phyloP scores from a whole-genome alignment of 225 moss, liverwort and hornwort species.

The Rhytidiadelphus loreus region DNA sequence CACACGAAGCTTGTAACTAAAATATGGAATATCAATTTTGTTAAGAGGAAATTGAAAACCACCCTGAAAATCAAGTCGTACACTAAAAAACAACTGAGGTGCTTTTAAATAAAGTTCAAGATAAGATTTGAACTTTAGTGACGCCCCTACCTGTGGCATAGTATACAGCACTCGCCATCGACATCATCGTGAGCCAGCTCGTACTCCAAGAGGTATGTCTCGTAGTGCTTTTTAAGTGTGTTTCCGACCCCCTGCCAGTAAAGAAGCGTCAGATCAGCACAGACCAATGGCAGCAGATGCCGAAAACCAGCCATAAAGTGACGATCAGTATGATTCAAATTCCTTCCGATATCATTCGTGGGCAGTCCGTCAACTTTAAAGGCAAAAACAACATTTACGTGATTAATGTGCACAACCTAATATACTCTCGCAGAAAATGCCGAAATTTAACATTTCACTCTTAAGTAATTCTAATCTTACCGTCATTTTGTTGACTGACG shows the following conservation, averaged over 20 bases:
- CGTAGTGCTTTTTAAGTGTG: constrained; percentile 98
- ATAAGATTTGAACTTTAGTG: background rate
- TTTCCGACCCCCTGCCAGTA: constrained; percentile 79
- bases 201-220: constrained; percentile 90
- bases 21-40: background rate
- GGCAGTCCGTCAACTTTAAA: background rate
- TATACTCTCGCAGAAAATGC: background rate
- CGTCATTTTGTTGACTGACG: constrained; percentile 96
- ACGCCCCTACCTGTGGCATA: constrained; percentile 80
- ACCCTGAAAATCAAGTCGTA: background rate
- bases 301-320: background rate
- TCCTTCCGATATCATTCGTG: background rate
- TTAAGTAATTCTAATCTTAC: constrained; percentile 18
- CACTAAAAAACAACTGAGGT: background rate
- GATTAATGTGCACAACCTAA: background rate
- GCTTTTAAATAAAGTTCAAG: background rate
- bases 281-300: background rate
- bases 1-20: background rate
- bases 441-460: background rate
- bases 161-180: constrained; percentile 98
- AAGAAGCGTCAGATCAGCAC: background rate
- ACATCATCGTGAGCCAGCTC: constrained; percentile 99
- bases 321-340: background rate
- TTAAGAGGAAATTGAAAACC: background rate
- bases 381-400: background rate